These are phyloP conservation scores for Detonula confervacea DNA, from an alignment of 352 stramenopile species.

Conservation along the genomic window DNA sequence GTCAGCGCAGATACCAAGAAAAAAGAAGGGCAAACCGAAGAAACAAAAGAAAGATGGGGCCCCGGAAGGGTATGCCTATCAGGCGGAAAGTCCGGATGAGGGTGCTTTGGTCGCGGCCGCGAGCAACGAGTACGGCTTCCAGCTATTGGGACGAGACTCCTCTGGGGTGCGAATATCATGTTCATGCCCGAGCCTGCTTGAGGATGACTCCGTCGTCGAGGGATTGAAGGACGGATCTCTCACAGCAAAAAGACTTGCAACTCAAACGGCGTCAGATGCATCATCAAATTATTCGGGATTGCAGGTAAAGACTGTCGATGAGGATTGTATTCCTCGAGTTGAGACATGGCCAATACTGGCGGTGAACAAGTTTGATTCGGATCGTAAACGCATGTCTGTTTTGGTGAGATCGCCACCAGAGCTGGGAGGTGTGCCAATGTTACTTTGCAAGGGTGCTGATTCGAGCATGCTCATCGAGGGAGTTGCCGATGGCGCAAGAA, in stretches of 20 bases:
- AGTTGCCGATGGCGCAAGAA: slow-evolving; percentile 60
- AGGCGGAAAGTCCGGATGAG: slow-evolving; percentile 86
- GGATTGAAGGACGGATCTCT: slow-evolving; percentile 66
- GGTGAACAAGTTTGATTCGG: slow-evolving; percentile 97
- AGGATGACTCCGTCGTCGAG: slow-evolving; percentile 57
- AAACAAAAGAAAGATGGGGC: slow-evolving; percentile 71
- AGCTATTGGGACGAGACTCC: slow-evolving; percentile 78
- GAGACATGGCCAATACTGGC: slow-evolving; percentile 93
- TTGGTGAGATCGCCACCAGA: slow-evolving; percentile 88
- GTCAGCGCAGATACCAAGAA: slow-evolving; percentile 39
- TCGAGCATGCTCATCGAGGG: slow-evolving; percentile 86
- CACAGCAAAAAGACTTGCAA: slow-evolving; percentile 58
- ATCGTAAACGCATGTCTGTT: slow-evolving; percentile 98
- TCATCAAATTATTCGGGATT: slow-evolving; percentile 40
- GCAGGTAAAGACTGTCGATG: slow-evolving; percentile 35
- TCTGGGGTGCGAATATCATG: slow-evolving; percentile 70
- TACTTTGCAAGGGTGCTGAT: slow-evolving; percentile 89
- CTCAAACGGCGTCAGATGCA: slow-evolving; percentile 40
- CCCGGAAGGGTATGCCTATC: slow-evolving; percentile 77
- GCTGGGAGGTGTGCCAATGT: slow-evolving; percentile 76
- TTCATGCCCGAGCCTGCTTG: slow-evolving; percentile 67
- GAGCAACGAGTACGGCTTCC: slow-evolving; percentile 80
- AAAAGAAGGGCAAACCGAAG: too few relatives aligned
- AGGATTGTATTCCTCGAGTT: slow-evolving; percentile 10
- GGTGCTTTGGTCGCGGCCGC: slow-evolving; percentile 79